phyloP scores from a whole-genome alignment of 2,329 filamentous ascomycete genomes.

The Epichloe gansuensis region DNA sequence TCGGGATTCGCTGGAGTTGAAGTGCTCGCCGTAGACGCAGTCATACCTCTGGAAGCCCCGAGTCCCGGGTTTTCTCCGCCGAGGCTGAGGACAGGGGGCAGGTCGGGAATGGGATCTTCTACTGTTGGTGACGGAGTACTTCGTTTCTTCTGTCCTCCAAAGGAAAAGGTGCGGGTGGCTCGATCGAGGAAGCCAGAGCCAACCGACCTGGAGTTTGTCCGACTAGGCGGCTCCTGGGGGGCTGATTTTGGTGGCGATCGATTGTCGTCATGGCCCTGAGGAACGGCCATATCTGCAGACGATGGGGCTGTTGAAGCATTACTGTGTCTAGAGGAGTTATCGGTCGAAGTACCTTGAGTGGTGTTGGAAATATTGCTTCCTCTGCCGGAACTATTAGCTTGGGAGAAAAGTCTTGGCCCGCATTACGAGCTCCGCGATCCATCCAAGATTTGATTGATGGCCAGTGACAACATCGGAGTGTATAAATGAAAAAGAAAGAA shows the following conservation, averaged over 20 bases:
- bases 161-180: slow-evolving; percentile 46
- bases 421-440: not conserved
- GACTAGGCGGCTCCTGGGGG: slow-evolving; percentile 25
- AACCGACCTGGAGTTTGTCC: slow-evolving; percentile 34
- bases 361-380: slow-evolving; percentile 49
- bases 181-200: slow-evolving; percentile 39
- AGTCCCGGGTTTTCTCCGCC: slow-evolving; percentile 17
- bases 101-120: slow-evolving; percentile 19
- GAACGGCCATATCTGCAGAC: slow-evolving; percentile 30
- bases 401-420: not conserved
- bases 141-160: slow-evolving; percentile 42
- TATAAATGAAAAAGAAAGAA: too few relatives aligned
- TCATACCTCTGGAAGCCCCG: slow-evolving; percentile 35
- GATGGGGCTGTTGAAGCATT: slow-evolving; percentile 49
- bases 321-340: slow-evolving; percentile 49
- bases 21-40: slow-evolving; percentile 40
- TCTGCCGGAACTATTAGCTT: slow-evolving; percentile 30
- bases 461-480: not conserved
- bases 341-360: slow-evolving; percentile 45
- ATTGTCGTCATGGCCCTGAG: slow-evolving; percentile 16
- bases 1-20: slow-evolving; percentile 36
- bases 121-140: slow-evolving; percentile 17
- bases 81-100: slow-evolving; percentile 26
- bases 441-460: slow-evolving; percentile 8
- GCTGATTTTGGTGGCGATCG: slow-evolving; percentile 21